phyloP scores from a whole-genome alignment of 1,284 basidiomycete species.

The Papiliotrema nemorosa region DNA sequence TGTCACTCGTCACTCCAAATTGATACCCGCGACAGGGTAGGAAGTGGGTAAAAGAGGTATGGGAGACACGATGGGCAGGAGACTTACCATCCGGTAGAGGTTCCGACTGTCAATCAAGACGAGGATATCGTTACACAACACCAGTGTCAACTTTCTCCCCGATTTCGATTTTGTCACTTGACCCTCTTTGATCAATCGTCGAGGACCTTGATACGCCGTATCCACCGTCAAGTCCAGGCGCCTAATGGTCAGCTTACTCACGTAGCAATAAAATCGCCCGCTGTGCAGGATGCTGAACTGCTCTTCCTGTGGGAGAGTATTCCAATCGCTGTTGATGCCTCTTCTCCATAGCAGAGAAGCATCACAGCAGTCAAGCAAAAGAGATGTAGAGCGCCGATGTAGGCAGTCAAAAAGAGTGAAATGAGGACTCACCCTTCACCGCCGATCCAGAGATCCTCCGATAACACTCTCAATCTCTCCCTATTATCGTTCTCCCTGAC shows the following conservation, averaged over 20 bases:
- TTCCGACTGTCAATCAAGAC: constrained; percentile 70
- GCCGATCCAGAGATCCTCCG: constrained; percentile 77
- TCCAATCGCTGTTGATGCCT: no score
- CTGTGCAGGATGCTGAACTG: no score
- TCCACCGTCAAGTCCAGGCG: constrained; percentile 85
- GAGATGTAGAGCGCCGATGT: no score
- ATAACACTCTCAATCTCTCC: constrained; percentile 67
- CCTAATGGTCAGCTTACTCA: constrained; percentile 50
- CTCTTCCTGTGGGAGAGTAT: no score
- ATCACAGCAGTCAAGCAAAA: no score
- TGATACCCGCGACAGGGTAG: no score
- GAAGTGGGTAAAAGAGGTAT: background rate
- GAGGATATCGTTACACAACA: constrained; percentile 75
- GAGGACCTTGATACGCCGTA: constrained; percentile 71
- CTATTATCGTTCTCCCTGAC: constrained; percentile 79
- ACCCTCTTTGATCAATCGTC: constrained; percentile 76
- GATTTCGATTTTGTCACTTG: constrained; percentile 75
- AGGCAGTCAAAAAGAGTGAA: no score
- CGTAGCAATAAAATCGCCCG: no score
- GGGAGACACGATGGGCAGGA: background rate
- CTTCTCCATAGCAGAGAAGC: no score
- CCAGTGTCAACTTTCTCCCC: constrained; percentile 69
- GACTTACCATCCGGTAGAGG: constrained; percentile 75
- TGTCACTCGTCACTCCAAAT: no score
- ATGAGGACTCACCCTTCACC: constrained; percentile 61